These are phyloP conservation scores for Coemansia sp. DNA, from an alignment of 192 early-diverging fungal species.

Conservation along the genomic window DNA sequence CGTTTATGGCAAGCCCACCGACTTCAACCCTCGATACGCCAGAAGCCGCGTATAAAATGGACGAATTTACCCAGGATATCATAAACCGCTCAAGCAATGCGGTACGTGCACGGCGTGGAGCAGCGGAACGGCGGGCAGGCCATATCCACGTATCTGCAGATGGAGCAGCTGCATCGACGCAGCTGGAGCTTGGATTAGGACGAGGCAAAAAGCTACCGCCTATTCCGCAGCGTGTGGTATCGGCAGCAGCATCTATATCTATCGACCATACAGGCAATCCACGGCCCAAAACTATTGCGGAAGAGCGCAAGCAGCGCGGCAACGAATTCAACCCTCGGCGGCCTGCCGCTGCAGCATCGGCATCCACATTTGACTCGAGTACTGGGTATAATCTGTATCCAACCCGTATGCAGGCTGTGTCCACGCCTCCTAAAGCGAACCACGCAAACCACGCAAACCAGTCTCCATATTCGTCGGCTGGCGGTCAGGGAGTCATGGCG, in stretches of 20 bases:
- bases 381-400: slow-evolving; percentile 3
- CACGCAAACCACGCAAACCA: background rate
- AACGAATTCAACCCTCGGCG: background rate
- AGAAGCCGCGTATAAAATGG: background rate
- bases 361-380: slow-evolving; percentile 1
- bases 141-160: slow-evolving; percentile 4
- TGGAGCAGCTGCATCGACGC: background rate
- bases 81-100: slow-evolving; percentile 33
- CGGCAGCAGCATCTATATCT: slow-evolving; percentile 4
- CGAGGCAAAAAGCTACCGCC: slow-evolving; percentile 13
- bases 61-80: slow-evolving; percentile 21
- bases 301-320: background rate
- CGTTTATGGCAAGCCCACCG: slow-evolving; percentile 21
- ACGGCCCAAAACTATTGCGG: background rate
- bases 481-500: slow-evolving; percentile 7
- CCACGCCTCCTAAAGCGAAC: slow-evolving; percentile 1
- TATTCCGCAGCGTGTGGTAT: slow-evolving; percentile 11
- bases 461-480: background rate
- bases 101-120: slow-evolving; percentile 29
- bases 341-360: background rate
- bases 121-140: slow-evolving; percentile 23
- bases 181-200: background rate
- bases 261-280: background rate
- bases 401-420: background rate
- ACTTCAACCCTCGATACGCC: background rate